Conservation (phyloP, 2,329 filamentous ascomycete genomes). For the Trichoderma arundinaceum region DNA sequence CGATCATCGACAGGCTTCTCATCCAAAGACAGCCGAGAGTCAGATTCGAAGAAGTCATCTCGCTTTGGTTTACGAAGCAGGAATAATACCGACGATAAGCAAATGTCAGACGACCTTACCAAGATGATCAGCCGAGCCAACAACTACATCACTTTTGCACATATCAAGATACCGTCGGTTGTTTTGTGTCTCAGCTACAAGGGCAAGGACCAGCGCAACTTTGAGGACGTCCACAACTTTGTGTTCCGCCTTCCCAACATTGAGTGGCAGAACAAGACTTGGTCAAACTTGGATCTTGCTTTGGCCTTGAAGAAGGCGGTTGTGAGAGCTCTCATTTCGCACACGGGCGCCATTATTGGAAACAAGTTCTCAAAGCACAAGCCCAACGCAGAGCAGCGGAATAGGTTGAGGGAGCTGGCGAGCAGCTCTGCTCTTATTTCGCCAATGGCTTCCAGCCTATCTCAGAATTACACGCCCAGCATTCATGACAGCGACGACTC, state of each 20-base stretch:
- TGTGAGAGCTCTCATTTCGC: constrained; percentile 89
- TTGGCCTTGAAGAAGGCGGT: constrained; percentile 93
- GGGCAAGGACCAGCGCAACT: constrained; percentile 90
- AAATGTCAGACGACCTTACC: constrained; percentile 83
- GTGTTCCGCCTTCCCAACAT: constrained; percentile 94
- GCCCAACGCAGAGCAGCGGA: constrained; percentile 79
- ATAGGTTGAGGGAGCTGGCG: constrained; percentile 81
- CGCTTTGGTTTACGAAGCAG: constrained; percentile 63
- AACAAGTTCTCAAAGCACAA: constrained; percentile 95
- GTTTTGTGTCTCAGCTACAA: constrained; percentile 97
- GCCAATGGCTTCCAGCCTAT: constrained; percentile 48
- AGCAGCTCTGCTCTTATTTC: constrained; percentile 72
- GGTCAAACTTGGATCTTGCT: constrained; percentile 95
- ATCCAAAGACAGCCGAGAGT: constrained; percentile 47
- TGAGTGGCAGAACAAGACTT: constrained; percentile 98
- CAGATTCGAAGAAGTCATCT: constrained; percentile 55
- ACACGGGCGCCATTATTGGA: constrained; percentile 93
- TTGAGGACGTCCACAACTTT: constrained; percentile 96
- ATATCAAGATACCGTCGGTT: constrained; percentile 93
- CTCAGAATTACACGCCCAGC: constrained; percentile 49
- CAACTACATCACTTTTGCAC: constrained; percentile 96
- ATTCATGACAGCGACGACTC: constrained; percentile 63
- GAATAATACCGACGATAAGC: constrained; percentile 59
- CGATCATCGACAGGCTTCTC: constrained; percentile 56
- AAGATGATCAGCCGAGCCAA: constrained; percentile 96